Evolutionary conservation across 2,329 filamentous ascomycete species (phyloP), one percentile per base, ranked within the genome.

Genomic region (Purpureocillium lavendulum): DNA sequence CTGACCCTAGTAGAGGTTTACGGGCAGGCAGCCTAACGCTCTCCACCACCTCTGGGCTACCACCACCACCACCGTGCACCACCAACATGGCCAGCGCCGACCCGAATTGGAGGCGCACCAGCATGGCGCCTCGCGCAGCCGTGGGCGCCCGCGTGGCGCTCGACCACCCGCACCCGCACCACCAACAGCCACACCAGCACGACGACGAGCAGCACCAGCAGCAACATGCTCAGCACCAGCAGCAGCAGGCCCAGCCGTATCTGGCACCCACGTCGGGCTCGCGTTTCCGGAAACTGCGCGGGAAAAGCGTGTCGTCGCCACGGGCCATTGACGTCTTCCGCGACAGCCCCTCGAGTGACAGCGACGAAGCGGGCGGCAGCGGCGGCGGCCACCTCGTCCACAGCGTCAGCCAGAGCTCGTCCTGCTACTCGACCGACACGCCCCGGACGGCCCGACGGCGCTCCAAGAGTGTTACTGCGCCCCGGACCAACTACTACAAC

Each of bases 251-350:
- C 10, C 41, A 35, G 36, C 48, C 46, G 40, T 26, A 26, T 10
- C 21, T 26, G 6, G 21, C 21, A 10, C 21, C 21, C 31, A 40
- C 44, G n/a, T 36, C 48, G 13, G 41, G 48, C 9, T 62, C 61
- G 4, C 55, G 56, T 32, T 60, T 56, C 39, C 59, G 54, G 40
- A 50, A 39, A 26, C 50, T 62, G 16, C 53, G 59, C 5, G 60
- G 59, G 24, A 62, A 60, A 36, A 62, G 58, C 46, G 47, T 60
- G 9, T 60, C 58, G 16, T 54, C 57, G 31, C 30, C 40, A 7
- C 50, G 46, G 8, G 45, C 49, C 3, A 59, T 63, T 39, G 52
- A 61, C 26, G 50, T 60, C 29, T 61, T 51, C 43, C 45, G 45
- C 33, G 53, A 54, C 43, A 38, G 14, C 36, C 21, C 16, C 33